A percentile compares a stretch with the other conserved stretches of the same genome.
These are phyloP conservation scores for Papiliotrema laurentii DNA, from an alignment of 1,284 basidiomycete species.

Conservation along the genomic window DNA sequence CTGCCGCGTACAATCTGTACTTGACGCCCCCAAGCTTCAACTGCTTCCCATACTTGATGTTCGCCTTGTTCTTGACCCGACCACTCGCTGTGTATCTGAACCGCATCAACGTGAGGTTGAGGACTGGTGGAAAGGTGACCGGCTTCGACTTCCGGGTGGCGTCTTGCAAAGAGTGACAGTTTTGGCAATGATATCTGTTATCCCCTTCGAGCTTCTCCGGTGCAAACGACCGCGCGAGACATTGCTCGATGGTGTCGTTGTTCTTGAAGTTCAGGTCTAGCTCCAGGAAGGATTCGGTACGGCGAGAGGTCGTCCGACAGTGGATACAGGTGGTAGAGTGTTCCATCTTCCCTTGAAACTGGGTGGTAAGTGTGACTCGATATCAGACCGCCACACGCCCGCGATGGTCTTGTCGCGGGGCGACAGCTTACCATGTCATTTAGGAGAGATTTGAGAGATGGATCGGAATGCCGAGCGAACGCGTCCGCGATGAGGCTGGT, in stretches of 20 bases:
- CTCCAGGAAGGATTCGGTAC: conserved; percentile 60
- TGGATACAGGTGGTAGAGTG: conserved; percentile 70
- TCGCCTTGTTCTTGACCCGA: conserved; percentile 77
- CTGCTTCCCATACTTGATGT: conserved; percentile 68
- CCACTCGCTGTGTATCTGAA: conserved; percentile 56
- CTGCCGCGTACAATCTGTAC: conserved; percentile 75
- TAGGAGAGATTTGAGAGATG: conserved; percentile 61
- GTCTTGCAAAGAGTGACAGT: conserved; percentile 64
- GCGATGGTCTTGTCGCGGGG: not conserved
- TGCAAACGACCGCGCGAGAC: conserved; percentile 59
- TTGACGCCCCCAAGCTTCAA: conserved; percentile 54
- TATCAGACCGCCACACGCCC: not conserved
- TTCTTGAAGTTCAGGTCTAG: conserved; percentile 78
- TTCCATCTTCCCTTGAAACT: conserved; percentile 80
- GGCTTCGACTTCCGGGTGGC: conserved; percentile 71
- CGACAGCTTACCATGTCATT: conserved; percentile 57
- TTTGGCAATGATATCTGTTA: conserved; percentile 77
- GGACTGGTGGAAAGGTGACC: conserved; percentile 64
- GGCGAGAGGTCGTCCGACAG: conserved; percentile 54
- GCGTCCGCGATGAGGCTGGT: conserved; percentile 78
- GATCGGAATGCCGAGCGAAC: conserved; percentile 62
- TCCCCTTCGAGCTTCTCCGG: conserved; percentile 71
- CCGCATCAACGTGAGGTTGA: conserved; percentile 82
- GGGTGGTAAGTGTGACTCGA: conserved; percentile 4
- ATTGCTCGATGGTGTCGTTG: conserved; percentile 65